Evolutionary conservation across 495 filamentous ascomycete species (phyloP).

Genomic region (Pseudomonodictys pantanalensis): DNA sequence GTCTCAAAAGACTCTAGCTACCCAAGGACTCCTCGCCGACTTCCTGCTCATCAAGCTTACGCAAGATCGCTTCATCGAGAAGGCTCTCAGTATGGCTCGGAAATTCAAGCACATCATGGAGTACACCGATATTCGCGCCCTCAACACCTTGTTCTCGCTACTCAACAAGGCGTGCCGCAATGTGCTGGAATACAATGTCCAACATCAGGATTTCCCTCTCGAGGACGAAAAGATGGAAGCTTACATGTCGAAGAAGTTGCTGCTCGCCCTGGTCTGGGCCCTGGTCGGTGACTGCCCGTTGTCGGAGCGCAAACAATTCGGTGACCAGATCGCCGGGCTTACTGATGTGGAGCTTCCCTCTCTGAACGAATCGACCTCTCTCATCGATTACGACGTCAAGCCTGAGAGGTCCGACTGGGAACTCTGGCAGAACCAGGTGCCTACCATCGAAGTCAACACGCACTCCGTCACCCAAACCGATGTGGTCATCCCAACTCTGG

Average conservation of each 20-base stretch:
- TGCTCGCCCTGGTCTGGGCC: constrained; percentile 89
- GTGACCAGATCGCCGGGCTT: constrained; percentile 72
- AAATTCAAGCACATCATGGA: constrained; percentile 96
- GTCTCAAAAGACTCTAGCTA: constrained; percentile 68
- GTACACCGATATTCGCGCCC: constrained; percentile 81
- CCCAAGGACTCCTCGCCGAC: constrained; percentile 73
- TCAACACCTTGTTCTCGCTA: constrained; percentile 91
- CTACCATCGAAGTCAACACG: constrained; percentile 91
- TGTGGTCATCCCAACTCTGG: constrained; percentile 93
- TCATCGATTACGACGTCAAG: constrained; percentile 92
- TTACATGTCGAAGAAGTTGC: constrained; percentile 86
- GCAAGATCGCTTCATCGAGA: constrained; percentile 70
- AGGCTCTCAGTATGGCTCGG: constrained; percentile 70
- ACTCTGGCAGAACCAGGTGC: constrained; percentile 91
- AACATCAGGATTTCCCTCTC: constrained; percentile 90
- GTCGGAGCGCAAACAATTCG: constrained; percentile 80
- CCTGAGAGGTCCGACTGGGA: constrained; percentile 84
- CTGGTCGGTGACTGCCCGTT: constrained; percentile 93
- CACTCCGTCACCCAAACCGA: constrained; percentile 97
- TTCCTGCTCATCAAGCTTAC: constrained; percentile 72
- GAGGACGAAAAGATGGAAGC: constrained; percentile 83
- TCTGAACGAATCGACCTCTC: constrained; percentile 68
- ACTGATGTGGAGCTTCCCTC: constrained; percentile 79
- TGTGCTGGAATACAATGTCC: constrained; percentile 90
- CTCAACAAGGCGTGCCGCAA: constrained; percentile 89